Evolutionary conservation across 148 eudicot species (phyloP).

Genomic region (Persicaria tinctoria): DNA sequence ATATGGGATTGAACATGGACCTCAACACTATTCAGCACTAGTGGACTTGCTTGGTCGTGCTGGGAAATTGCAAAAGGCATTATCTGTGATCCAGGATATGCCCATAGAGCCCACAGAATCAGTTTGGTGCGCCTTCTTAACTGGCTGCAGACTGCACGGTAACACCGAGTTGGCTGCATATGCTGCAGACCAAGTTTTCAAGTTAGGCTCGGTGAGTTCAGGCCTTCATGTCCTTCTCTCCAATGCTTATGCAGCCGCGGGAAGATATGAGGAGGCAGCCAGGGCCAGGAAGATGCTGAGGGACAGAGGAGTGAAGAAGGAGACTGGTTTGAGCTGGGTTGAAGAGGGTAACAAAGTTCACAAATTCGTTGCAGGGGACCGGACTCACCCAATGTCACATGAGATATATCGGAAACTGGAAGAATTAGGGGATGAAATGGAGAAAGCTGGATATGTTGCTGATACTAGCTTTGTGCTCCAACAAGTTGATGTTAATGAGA

Average conservation of each 20-base stretch:
- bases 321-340: constrained; percentile 88
- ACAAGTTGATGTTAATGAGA: constrained; percentile 55
- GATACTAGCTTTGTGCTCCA: constrained; percentile 73
- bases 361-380: constrained; percentile 67
- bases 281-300: constrained; percentile 66
- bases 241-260: constrained; percentile 79
- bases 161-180: constrained; percentile 73
- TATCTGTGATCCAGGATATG: constrained; percentile 49
- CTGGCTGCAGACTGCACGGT: constrained; percentile 58
- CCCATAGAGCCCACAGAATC: constrained; percentile 76
- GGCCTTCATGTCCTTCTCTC: constrained; percentile 61
- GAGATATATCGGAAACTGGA: constrained; percentile 63
- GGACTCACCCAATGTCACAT: constrained; percentile 31
- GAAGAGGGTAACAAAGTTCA: constrained; percentile 73
- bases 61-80: constrained; percentile 67
- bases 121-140: constrained; percentile 83
- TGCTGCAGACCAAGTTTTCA: constrained; percentile 72
- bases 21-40: constrained; percentile 72
- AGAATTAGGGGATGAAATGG: constrained; percentile 62
- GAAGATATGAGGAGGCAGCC: constrained; percentile 80
- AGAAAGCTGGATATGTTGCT: constrained; percentile 66
- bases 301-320: constrained; percentile 75
- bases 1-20: constrained; percentile 57
- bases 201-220: constrained; percentile 57
- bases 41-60: constrained; percentile 83